Evolutionary conservation across 208 protist genomes (phyloP).

Genomic region (Trypanosomatidae sp.): DNA sequence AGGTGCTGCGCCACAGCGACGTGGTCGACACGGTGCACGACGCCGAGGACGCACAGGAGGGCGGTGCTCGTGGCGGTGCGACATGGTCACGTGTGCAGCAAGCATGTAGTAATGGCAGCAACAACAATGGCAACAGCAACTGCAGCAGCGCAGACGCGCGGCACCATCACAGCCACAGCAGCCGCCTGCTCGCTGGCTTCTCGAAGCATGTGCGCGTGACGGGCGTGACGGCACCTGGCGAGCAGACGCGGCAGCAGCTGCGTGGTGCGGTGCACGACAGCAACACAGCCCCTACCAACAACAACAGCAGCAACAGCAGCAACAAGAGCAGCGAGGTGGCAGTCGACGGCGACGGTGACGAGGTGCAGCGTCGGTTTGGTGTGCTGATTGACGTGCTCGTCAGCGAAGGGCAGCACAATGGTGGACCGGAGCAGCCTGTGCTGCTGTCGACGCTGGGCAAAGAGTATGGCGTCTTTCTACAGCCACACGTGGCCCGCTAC

Average conservation of each 20-base stretch:
- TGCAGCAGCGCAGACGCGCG: constrained; percentile 1
- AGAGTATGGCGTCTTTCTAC: constrained; percentile 57
- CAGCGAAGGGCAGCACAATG: constrained; percentile 30
- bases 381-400: constrained; percentile 58
- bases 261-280: not conserved
- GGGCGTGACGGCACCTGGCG: too few relatives aligned
- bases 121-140: constrained; percentile 3
- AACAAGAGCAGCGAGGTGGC: constrained; percentile 3
- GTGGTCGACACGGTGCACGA: constrained; percentile 3
- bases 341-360: not conserved
- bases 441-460: constrained; percentile 83
- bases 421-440: constrained; percentile 26
- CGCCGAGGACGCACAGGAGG: not conserved
- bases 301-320: not conserved
- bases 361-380: constrained; percentile 11
- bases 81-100: not conserved
- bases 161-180: not conserved
- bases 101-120: not conserved
- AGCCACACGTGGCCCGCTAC: constrained; percentile 26
- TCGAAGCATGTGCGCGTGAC: too few relatives aligned
- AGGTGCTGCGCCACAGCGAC: constrained; percentile 23
- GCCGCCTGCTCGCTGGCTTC: not conserved
- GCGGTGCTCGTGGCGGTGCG: too few relatives aligned
- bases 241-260: too few relatives aligned
- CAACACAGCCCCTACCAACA: not conserved